phyloP scores from a whole-genome alignment of 345 rosid genomes.

The Salix suchowensis region DNA sequence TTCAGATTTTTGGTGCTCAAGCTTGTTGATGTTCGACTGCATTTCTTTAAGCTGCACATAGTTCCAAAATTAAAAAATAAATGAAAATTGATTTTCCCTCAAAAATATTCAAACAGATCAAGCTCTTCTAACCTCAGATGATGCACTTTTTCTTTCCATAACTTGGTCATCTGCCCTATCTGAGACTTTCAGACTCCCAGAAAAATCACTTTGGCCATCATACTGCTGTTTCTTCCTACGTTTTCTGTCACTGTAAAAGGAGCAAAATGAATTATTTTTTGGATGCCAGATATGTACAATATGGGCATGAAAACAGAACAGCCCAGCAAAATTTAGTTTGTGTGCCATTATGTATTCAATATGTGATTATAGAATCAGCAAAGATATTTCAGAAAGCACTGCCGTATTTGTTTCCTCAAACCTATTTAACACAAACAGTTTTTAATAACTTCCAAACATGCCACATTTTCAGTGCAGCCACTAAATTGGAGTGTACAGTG shows the following conservation, averaged over 20 bases:
- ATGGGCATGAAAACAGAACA: background rate
- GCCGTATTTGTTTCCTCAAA: background rate
- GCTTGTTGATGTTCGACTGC: conserved; percentile 42
- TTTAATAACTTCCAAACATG: background rate
- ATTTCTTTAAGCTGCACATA: conserved; percentile 61
- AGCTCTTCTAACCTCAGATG: conserved; percentile 52
- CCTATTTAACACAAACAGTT: background rate
- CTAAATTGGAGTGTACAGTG: background rate
- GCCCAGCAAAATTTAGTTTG: background rate
- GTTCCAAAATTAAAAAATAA: conserved; percentile 9
- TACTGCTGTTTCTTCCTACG: conserved; percentile 43
- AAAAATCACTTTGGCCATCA: conserved; percentile 53
- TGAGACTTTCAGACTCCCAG: conserved; percentile 50
- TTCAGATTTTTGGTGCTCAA: conserved; percentile 45
- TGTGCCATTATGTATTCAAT: background rate
- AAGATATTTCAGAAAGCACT: background rate
- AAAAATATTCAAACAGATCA: background rate
- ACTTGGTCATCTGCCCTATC: conserved; percentile 45
- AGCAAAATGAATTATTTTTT: background rate
- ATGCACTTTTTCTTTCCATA: conserved; percentile 40
- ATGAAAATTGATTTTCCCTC: background rate
- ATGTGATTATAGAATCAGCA: background rate
- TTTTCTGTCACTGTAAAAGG: conserved; percentile 44
- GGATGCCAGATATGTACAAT: background rate
- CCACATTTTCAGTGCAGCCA: background rate